A percentile compares a stretch with the other conserved stretches of the same genome.
Evolutionary conservation across 1,284 basidiomycete genomes (phyloP).

Genomic region (Ceratorhiza oryzae-sativae): DNA sequence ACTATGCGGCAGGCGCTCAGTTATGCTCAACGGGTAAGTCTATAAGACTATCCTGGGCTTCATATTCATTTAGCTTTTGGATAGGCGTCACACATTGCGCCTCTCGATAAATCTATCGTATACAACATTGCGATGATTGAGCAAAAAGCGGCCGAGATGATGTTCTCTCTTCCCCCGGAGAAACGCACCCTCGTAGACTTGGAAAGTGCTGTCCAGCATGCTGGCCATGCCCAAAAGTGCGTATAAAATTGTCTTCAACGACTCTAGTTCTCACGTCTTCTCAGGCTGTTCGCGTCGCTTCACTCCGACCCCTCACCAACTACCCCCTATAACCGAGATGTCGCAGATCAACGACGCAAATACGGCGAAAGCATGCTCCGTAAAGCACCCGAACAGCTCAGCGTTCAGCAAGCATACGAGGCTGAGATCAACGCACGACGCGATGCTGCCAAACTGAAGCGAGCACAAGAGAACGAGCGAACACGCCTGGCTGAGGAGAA

Average conservation of each 20-base stretch:
- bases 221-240: conserved; percentile 87
- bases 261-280: conserved; percentile 1
- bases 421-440: conserved; percentile 73
- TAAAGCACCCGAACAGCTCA: conserved; percentile 78
- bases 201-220: conserved; percentile 77
- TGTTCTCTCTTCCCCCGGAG: conserved; percentile 73
- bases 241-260: conserved; percentile 45
- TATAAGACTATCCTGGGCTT: neutral
- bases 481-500: conserved; percentile 65
- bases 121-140: conserved; percentile 98
- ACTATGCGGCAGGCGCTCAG: conserved; percentile 81
- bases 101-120: conserved; percentile 83
- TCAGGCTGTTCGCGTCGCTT: conserved; percentile 81
- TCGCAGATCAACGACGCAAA: conserved; percentile 85
- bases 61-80: neutral
- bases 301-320: conserved; percentile 72
- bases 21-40: conserved; percentile 75
- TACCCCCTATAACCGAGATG: conserved; percentile 84
- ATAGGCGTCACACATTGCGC: conserved; percentile 81
- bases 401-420: conserved; percentile 77
- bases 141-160: conserved; percentile 90
- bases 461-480: conserved; percentile 70
- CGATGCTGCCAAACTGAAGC: conserved; percentile 71
- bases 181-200: conserved; percentile 84
- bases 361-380: conserved; percentile 87